Base-by-base conservation (phyloP, 257 asterid species). In the Solanum paucissectum region DNA sequence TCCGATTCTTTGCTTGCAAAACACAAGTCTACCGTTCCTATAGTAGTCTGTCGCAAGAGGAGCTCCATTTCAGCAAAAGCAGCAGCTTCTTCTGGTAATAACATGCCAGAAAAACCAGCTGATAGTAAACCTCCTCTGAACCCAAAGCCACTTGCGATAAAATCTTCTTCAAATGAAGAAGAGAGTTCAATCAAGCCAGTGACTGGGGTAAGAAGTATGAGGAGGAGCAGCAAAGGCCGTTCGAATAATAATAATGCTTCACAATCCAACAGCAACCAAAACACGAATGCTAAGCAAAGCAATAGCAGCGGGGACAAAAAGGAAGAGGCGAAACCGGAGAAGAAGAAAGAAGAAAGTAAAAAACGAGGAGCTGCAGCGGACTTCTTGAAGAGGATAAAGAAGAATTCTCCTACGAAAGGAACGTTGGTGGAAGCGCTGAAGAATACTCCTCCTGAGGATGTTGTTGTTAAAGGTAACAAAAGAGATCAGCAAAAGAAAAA, bases 1-100 rank as follows among this genome's bases (percentile, higher is more conserved):
- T 72, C 93, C 4, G 89, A 89, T 66, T 86, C 91, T 5, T 87
- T 91, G 87, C 91, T 89, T 58, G 85, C 87, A 3, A 87, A 88
- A 73, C 90, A 88, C 20, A 90, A 88, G 89, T 86, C 87, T 42
- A 60, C 90, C 12, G 88, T 86, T 29, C 92, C 94, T 16, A 83
- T 89, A 68, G 87, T 90, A 10, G 92, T 92, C 25, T 89, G 92
- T 81, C 88, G 91, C 74, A 90, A 90, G 89, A 90, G 94, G 82
- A 92, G 92, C 89, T 90, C 91, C 55, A 89, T 92, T 49, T 83
- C 90, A 37, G 89, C 88, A n/a, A 90, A 91, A 79, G 74, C 88
- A 77, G 77, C 90, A 4, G 81, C 88, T 20, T 86, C 91, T n/a
- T 85, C 91, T 32, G 62, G 89, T 16, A 86, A 5, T 73, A 83